Conservation (phyloP, 306 rosid genomes). For the Dryas octopetala region DNA sequence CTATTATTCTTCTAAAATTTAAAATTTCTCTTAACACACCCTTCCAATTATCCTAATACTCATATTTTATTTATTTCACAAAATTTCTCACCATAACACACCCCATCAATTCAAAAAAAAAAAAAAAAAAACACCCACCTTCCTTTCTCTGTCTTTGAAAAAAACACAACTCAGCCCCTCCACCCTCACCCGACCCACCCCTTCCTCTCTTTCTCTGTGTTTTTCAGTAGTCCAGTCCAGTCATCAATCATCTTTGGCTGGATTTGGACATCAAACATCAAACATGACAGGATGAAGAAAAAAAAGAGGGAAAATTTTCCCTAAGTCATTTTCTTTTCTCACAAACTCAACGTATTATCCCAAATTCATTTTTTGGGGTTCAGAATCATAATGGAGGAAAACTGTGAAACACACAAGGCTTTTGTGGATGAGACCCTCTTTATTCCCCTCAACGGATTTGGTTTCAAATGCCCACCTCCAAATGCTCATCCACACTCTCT, state of each 20-base stretch:
- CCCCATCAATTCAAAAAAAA: too few species aligned
- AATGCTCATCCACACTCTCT: constrained; percentile 70
- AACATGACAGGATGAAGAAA: background rate
- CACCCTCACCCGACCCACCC: too few species aligned
- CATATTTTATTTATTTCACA: too few species aligned
- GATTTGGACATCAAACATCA: background rate
- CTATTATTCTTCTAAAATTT: too few species aligned
- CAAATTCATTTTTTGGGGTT: constrained; percentile 17
- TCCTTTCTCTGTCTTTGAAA: too few species aligned
- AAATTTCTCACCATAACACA: too few species aligned
- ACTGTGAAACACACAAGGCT: constrained; percentile 59
- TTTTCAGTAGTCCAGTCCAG: too few species aligned
- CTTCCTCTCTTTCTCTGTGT: background rate
- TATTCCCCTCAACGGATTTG: constrained; percentile 55
- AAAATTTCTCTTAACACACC: too few species aligned
- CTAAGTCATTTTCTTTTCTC: background rate
- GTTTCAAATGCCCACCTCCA: constrained; percentile 65
- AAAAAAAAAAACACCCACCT: too few species aligned
- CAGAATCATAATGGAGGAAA: constrained; percentile 39
- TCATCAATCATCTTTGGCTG: background rate
- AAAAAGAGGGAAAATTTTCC: background rate
- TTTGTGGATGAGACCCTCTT: constrained; percentile 57
- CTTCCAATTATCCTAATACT: too few species aligned
- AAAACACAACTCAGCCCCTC: too few species aligned
- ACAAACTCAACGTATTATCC: constrained; percentile 4